Percentiles rank a stretch among this genome's conserved stretches.
These are phyloP conservation scores for Neonectria sp. DNA, from an alignment of 2,329 filamentous ascomycete genomes.

Conservation along the genomic window DNA sequence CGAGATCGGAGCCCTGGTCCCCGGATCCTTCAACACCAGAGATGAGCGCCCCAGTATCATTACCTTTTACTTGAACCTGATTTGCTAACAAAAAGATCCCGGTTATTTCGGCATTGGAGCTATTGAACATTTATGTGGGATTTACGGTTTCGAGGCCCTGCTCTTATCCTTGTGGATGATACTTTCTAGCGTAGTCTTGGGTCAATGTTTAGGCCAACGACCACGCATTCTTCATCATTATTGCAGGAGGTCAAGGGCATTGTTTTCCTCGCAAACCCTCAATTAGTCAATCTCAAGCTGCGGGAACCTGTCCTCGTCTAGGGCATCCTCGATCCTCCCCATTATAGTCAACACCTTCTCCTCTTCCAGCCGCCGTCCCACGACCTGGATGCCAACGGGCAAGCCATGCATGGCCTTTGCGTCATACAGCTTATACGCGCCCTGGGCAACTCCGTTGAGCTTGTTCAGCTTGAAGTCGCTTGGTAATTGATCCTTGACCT, in stretches of 20 bases:
- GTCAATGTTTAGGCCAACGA: background rate
- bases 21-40: constrained; percentile 26
- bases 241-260: background rate
- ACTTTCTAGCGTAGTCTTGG: background rate
- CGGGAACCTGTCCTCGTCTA: constrained; percentile 71
- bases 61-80: constrained; percentile 30
- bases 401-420: constrained; percentile 87
- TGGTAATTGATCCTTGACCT: constrained; percentile 76
- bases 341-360: constrained; percentile 90
- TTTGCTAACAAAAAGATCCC: constrained; percentile 19
- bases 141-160: background rate
- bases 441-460: constrained; percentile 84
- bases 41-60: constrained; percentile 24
- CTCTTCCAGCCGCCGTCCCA: constrained; percentile 85
- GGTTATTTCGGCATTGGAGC: constrained; percentile 27
- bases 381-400: constrained; percentile 88
- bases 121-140: constrained; percentile 37
- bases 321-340: constrained; percentile 81
- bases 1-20: constrained; percentile 43
- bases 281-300: constrained; percentile 64
- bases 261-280: background rate
- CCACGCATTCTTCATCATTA: background rate
- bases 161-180: background rate
- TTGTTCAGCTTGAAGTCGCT: constrained; percentile 71
- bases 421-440: constrained; percentile 91